phyloP scores from a whole-genome alignment of 441 rosid species.

The Breynia disticha region DNA sequence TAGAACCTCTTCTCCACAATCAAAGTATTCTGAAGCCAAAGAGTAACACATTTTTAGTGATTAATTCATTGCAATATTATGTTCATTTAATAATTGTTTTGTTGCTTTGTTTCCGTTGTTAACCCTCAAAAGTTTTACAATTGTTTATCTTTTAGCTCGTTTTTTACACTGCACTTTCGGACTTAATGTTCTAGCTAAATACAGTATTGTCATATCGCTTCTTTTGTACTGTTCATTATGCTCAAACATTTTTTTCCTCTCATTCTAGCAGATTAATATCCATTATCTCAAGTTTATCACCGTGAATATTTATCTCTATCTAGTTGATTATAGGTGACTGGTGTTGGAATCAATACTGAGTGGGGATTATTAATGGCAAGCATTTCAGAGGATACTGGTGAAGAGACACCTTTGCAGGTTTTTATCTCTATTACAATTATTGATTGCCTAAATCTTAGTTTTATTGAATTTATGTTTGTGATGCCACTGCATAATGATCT shows the following conservation, averaged over 20 bases:
- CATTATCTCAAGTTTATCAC: background rate
- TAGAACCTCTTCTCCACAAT: no score
- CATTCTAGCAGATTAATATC: slow-evolving; percentile 1
- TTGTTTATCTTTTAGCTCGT: no score
- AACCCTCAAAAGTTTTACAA: no score
- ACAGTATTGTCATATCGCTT: no score
- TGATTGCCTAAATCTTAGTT: background rate
- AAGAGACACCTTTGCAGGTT: slow-evolving; percentile 99
- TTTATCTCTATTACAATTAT: slow-evolving; percentile 15
- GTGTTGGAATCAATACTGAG: slow-evolving; percentile 97
- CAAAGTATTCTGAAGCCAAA: no score
- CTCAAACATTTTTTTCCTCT: slow-evolving; percentile 2
- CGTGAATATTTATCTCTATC: slow-evolving; percentile 12
- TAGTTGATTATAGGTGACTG: slow-evolving; percentile 59
- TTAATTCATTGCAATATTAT: no score
- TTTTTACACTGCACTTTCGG: no score
- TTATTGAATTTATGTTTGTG: background rate
- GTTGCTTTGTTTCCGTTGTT: no score
- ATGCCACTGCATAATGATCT: slow-evolving; percentile 7
- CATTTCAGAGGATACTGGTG: slow-evolving; percentile 96
- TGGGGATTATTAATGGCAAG: slow-evolving; percentile 99
- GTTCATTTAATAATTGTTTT: no score
- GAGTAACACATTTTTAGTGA: no score
- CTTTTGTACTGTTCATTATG: background rate
- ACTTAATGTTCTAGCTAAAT: no score